Evolutionary conservation across 306 rosid genomes (phyloP).

Genomic region (Trifolium repens): DNA sequence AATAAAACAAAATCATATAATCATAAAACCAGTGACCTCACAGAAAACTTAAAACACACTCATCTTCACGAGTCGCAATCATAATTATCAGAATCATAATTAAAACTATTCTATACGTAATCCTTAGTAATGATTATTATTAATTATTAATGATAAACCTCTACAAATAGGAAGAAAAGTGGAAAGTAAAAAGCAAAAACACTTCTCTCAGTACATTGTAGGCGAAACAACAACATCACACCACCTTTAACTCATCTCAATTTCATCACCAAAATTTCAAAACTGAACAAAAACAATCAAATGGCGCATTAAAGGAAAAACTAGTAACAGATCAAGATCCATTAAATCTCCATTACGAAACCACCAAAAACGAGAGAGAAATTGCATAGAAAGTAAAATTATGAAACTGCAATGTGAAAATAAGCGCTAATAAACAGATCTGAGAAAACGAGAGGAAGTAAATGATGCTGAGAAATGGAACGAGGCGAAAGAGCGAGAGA

Average conservation of each 20-base stretch:
- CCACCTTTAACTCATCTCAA: slow-evolving; percentile 8
- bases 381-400: background rate
- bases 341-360: background rate
- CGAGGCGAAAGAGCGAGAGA: background rate
- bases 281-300: background rate
- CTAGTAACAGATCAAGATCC: slow-evolving; percentile 63
- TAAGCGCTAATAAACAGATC: slow-evolving; percentile 56
- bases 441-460: slow-evolving; percentile 30
- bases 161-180: slow-evolving; percentile 2
- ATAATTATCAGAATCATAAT: slow-evolving; percentile 20
- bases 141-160: slow-evolving; percentile 1
- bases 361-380: background rate
- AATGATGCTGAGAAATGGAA: background rate
- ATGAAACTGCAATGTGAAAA: background rate
- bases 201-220: slow-evolving; percentile 9
- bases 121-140: background rate
- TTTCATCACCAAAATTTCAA: slow-evolving; percentile 6
- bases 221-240: background rate
- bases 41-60: slow-evolving; percentile 31
- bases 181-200: slow-evolving; percentile 1
- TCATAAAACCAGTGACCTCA: slow-evolving; percentile 18
- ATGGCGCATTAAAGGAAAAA: slow-evolving; percentile 29
- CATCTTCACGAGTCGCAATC: slow-evolving; percentile 24
- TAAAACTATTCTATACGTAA: slow-evolving; percentile 4
- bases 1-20: slow-evolving; percentile 10